Percentiles rank a stretch among this genome's conserved stretches.
Evolutionary conservation across 306 rosid species (phyloP).

Genomic region (Sicyos baderoa): DNA sequence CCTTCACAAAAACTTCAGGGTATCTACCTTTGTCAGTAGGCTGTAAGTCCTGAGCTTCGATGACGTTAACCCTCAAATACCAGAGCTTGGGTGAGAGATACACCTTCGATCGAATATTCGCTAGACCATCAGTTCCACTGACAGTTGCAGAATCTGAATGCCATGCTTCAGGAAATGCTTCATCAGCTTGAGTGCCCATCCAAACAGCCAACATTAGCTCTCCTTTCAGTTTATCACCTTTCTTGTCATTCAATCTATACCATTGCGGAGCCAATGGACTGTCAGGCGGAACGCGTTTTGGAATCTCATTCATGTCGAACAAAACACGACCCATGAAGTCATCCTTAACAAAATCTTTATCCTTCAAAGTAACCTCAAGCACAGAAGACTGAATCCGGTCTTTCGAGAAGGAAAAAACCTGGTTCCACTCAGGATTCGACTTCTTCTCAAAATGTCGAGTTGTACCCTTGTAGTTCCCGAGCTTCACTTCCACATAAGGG

Average conservation of each 20-base stretch:
- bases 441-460: slow-evolving; percentile 95
- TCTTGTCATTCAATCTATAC: slow-evolving; percentile 78
- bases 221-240: slow-evolving; percentile 59
- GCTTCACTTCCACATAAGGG: slow-evolving; percentile 79
- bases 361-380: slow-evolving; percentile 85
- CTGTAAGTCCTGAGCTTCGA: slow-evolving; percentile 90
- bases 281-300: slow-evolving; percentile 88
- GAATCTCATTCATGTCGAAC: slow-evolving; percentile 78
- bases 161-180: slow-evolving; percentile 98
- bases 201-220: slow-evolving; percentile 98
- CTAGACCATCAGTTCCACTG: slow-evolving; percentile 77
- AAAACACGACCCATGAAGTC: slow-evolving; percentile 71
- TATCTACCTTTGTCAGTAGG: slow-evolving; percentile 69
- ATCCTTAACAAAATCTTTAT: slow-evolving; percentile 81
- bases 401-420: slow-evolving; percentile 84
- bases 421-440: slow-evolving; percentile 84
- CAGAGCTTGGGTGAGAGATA: slow-evolving; percentile 96
- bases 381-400: slow-evolving; percentile 77
- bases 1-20: slow-evolving; percentile 85
- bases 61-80: slow-evolving; percentile 89
- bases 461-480: slow-evolving; percentile 89
- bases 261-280: slow-evolving; percentile 94
- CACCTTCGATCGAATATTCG: slow-evolving; percentile 83
- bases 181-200: slow-evolving; percentile 99
- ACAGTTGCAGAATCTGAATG: slow-evolving; percentile 88